Base-by-base conservation (phyloP, 345 rosid genomes). In the Acer campestre region DNA sequence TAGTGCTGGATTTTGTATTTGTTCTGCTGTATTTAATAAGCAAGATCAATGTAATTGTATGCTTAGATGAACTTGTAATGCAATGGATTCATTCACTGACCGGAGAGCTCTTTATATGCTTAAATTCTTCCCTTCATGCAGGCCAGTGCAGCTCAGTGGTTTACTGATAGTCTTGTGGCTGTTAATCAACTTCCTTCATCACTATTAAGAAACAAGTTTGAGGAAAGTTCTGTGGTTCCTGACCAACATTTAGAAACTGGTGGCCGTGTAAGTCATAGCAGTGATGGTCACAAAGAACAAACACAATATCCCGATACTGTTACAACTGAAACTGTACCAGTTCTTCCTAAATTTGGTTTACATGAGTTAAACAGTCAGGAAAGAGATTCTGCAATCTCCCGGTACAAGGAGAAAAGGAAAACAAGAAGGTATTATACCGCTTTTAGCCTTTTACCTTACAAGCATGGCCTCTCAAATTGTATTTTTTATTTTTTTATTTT, bases 341-440 rank as follows among this genome's bases (percentile, higher is more conserved):
- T 10, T 48, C 35, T 78, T 59, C 81, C 82, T 14, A 84, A 81
- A 77, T 62, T 75, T 78, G 67, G 68, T 23, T 69, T 49, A 10
- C 87, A 87, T 77, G 97, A 91, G 75, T 46, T 92, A 68, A 88
- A 84, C 80, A 92, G 87, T 80, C 90, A 87, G 82, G 94, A 92
- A 82, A 86, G 99, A 80, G 94, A 90, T 81, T 84, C 91, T 67
- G 98, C 98, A 22, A 77, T 94, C 75, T 90, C 93, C 23, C 89
- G 98, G 66, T 96, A 96, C 89, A 94, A 92, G 86, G 93, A 91
- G 77, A 96, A 94, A 85, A 92, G 78, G 88, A 94, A 90, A 88
- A 87, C 91, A 29, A 87, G 98, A 69, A 90, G 98, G 98, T 94
- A 84, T n/a, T 29, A 40, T 25, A 64, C 14, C n/a, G 31, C 16